Conservation (phyloP, 306 rosid species). For the Castanospermum australe region DNA sequence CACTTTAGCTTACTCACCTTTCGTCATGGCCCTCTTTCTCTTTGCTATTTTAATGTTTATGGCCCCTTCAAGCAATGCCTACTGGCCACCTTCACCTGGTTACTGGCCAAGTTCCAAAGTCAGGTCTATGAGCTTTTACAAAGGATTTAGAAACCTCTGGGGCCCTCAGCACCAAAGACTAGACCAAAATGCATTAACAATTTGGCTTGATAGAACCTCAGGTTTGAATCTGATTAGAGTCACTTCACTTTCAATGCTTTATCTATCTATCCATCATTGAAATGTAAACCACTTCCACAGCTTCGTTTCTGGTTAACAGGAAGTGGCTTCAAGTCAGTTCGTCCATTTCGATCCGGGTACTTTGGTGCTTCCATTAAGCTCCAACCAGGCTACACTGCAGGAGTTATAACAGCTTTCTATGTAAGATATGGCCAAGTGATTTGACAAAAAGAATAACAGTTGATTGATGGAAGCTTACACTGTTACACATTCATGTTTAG, state of each 20-base stretch:
- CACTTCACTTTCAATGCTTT: neutral
- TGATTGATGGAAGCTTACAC: neutral
- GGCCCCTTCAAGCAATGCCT: conserved; percentile 56
- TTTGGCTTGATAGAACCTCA: conserved; percentile 89
- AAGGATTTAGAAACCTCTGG: conserved; percentile 81
- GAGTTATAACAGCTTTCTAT: conserved; percentile 94
- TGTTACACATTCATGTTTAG: neutral
- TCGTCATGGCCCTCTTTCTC: conserved; percentile 51
- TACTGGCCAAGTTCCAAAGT: conserved; percentile 88
- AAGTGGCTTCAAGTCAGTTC: conserved; percentile 88
- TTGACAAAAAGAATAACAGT: neutral
- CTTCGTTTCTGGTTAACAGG: conserved; percentile 44
- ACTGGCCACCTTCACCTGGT: conserved; percentile 87
- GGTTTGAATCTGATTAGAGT: conserved; percentile 43
- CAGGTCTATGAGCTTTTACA: conserved; percentile 60
- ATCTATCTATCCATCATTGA: neutral
- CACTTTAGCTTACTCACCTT: conserved; percentile 13
- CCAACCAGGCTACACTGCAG: conserved; percentile 95
- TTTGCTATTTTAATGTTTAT: conserved; percentile 41
- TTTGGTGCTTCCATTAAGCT: conserved; percentile 87
- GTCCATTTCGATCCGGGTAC: conserved; percentile 92
- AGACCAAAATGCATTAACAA: conserved; percentile 61
- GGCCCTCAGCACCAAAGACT: conserved; percentile 79
- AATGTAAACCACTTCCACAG: neutral
- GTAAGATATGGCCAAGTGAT: conserved; percentile 41